phyloP scores from a whole-genome alignment of 2,329 filamentous ascomycete genomes.

The Cercospora brassicicola region DNA sequence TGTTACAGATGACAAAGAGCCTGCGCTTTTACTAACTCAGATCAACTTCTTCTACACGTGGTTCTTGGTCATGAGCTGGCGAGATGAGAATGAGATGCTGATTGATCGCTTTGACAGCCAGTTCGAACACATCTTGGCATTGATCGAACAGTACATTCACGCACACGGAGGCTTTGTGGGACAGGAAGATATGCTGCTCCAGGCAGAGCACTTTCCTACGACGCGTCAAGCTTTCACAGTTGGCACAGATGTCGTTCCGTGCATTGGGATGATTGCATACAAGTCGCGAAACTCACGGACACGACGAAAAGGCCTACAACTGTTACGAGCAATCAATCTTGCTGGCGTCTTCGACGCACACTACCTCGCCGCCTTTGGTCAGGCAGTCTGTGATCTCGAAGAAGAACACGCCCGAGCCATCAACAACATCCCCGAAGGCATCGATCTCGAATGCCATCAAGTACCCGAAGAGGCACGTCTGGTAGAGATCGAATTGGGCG shows the following conservation, averaged over 20 bases:
- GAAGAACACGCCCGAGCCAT: slow-evolving; percentile 20
- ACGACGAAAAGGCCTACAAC: slow-evolving; percentile 14
- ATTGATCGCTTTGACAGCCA: slow-evolving; percentile 24
- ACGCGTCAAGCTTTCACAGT: slow-evolving; percentile 23
- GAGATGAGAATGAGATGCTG: slow-evolving; percentile 19
- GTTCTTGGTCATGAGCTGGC: slow-evolving; percentile 22
- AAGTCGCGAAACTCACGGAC: slow-evolving; percentile 17
- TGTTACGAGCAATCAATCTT: slow-evolving; percentile 20
- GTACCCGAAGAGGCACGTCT: slow-evolving; percentile 20
- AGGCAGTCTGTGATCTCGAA: slow-evolving; percentile 20
- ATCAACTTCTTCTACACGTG: slow-evolving; percentile 27
- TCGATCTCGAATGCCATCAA: slow-evolving; percentile 19
- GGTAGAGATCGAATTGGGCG: slow-evolving; percentile 19
- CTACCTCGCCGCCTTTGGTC: slow-evolving; percentile 20
- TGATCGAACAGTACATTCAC: slow-evolving; percentile 22
- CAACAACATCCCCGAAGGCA: slow-evolving; percentile 16
- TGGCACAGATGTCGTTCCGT: slow-evolving; percentile 23
- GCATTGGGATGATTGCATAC: slow-evolving; percentile 22
- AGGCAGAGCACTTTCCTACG: neutral
- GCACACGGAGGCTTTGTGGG: slow-evolving; percentile 2
- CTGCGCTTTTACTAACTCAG: slow-evolving; percentile 18
- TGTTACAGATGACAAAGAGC: slow-evolving; percentile 4
- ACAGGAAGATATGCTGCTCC: slow-evolving; percentile 1
- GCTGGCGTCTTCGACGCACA: slow-evolving; percentile 24
- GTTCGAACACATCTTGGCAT: slow-evolving; percentile 19